Evolutionary conservation across 306 rosid species (phyloP).

Genomic region (Rosa chinensis): DNA sequence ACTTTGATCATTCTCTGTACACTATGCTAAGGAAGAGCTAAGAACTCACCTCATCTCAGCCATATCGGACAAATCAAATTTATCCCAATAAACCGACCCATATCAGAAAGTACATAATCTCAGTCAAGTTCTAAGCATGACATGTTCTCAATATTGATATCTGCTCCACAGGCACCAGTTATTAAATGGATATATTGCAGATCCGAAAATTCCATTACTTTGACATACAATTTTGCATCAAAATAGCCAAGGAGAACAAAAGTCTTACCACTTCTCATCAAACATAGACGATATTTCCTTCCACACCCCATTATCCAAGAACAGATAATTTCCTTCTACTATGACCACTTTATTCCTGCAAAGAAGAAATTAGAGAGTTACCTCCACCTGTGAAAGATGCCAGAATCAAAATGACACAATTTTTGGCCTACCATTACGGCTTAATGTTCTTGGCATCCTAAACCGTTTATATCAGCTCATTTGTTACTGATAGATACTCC

Average conservation of each 20-base stretch:
- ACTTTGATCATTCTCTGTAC: background rate
- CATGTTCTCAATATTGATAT: slow-evolving; percentile 9
- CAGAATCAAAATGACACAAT: slow-evolving; percentile 16
- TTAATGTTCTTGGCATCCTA: background rate
- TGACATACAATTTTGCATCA: background rate
- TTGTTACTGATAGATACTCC: background rate
- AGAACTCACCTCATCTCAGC: background rate
- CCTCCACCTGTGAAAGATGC: background rate
- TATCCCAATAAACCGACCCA: background rate
- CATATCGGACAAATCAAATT: background rate
- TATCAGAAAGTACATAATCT: background rate
- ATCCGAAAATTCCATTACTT: background rate
- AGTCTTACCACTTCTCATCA: slow-evolving; percentile 77
- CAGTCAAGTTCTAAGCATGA: background rate
- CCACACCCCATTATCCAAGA: slow-evolving; percentile 75
- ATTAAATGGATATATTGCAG: background rate
- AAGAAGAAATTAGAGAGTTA: slow-evolving; percentile 10
- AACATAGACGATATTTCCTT: slow-evolving; percentile 71
- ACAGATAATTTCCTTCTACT: slow-evolving; percentile 82
- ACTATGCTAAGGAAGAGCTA: background rate
- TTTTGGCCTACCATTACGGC: background rate
- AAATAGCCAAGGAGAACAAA: slow-evolving; percentile 1
- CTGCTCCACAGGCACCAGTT: background rate
- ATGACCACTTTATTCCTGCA: slow-evolving; percentile 77
- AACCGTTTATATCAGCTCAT: background rate